Evolutionary conservation across 331 rosid species (phyloP).

Genomic region (Quercus phellos): DNA sequence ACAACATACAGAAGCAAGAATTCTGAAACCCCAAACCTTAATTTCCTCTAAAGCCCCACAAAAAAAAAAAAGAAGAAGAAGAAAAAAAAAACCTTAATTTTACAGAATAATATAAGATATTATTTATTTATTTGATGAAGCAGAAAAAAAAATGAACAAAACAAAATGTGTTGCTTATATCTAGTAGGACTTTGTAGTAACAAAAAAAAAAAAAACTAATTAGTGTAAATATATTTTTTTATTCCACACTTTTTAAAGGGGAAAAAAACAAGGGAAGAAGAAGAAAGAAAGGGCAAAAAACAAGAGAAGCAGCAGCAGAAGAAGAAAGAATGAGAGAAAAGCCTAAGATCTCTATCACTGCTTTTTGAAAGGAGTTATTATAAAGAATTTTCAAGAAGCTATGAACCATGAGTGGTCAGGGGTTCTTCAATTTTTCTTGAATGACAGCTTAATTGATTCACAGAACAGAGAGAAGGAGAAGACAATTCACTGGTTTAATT

Average conservation of each 20-base stretch:
- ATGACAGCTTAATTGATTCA: neutral
- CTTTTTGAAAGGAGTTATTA: slow-evolving; percentile 12
- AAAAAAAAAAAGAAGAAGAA: no score
- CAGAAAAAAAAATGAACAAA: no score
- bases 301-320: neutral
- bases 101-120: no score
- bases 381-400: slow-evolving; percentile 5
- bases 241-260: neutral
- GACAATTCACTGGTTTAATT: neutral
- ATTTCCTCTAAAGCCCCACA: neutral
- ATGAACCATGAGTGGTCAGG: neutral
- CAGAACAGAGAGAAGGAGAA: slow-evolving; percentile 2
- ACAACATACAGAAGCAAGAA: neutral
- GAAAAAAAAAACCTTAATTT: no score
- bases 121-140: neutral
- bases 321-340: neutral
- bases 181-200: no score
- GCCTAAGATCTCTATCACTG: neutral
- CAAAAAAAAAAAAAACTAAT: neutral
- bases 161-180: neutral
- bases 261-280: neutral
- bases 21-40: neutral
- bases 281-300: neutral
- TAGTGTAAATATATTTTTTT: neutral
- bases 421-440: neutral